phyloP scores from a whole-genome alignment of 352 stramenopile species.

The Globisporangium radiosum region DNA sequence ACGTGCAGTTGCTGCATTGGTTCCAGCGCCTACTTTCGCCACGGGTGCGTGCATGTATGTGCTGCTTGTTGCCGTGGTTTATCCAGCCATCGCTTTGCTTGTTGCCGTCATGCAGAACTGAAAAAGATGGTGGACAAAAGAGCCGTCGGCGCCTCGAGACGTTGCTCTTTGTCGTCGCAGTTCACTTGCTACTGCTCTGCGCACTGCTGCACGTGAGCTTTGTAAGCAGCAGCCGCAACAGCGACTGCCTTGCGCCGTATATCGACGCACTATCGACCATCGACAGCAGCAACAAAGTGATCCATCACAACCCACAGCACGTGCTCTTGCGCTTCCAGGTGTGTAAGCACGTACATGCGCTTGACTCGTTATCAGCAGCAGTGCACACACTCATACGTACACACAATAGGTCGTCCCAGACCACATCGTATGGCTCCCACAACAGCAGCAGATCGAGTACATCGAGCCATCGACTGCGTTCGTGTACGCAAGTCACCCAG shows the following conservation, averaged over 20 bases:
- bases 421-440: background rate
- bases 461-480: slow-evolving; percentile 25
- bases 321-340: slow-evolving; percentile 37
- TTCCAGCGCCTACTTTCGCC: slow-evolving; percentile 28
- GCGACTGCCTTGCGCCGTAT: slow-evolving; percentile 31
- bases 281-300: background rate
- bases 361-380: background rate
- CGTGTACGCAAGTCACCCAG: slow-evolving; percentile 63
- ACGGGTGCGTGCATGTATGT: slow-evolving; percentile 24
- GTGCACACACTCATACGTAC: background rate
- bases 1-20: slow-evolving; percentile 52
- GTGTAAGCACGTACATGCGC: background rate
- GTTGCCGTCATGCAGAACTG: background rate
- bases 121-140: slow-evolving; percentile 10
- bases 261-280: slow-evolving; percentile 5
- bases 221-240: slow-evolving; percentile 16
- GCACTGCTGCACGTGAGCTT: slow-evolving; percentile 56
- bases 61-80: background rate
- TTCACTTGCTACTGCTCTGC: slow-evolving; percentile 44
- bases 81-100: background rate
- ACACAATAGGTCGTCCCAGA: slow-evolving; percentile 5
- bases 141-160: slow-evolving; percentile 50
- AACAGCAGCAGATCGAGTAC: background rate
- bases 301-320: background rate
- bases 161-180: slow-evolving; percentile 45